Percentiles rank a stretch among this genome's conserved stretches.
Conservation (phyloP, 2,329 filamentous ascomycete genomes). For the Metarhizium robertsii region DNA sequence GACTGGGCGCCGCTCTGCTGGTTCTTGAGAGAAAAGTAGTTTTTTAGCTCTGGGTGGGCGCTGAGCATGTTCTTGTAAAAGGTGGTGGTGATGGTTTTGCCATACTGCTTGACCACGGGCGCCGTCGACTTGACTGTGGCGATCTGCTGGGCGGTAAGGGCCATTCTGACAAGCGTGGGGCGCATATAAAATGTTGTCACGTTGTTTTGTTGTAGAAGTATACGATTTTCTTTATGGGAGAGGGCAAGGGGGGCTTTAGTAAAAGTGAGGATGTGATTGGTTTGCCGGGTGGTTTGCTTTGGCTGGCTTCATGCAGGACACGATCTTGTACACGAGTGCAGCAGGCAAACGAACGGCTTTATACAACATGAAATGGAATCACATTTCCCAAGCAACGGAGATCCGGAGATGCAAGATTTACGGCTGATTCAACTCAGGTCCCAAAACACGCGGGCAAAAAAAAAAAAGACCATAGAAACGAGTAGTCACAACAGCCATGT, state of each 20-base stretch:
- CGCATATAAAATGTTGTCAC: neutral
- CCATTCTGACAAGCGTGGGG: constrained; percentile 20
- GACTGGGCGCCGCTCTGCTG: constrained; percentile 61
- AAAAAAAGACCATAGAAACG: neutral
- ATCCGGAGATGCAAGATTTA: constrained; percentile 1
- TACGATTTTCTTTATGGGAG: neutral
- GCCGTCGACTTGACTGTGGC: constrained; percentile 68
- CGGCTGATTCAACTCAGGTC: no score
- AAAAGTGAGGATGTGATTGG: neutral
- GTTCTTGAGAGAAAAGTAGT: constrained; percentile 62
- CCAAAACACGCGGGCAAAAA: neutral
- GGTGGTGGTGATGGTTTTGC: constrained; percentile 56
- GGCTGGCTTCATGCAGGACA: no score
- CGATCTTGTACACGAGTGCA: no score
- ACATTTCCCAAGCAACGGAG: neutral
- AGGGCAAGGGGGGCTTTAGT: neutral
- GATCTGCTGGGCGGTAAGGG: constrained; percentile 55
- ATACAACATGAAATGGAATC: neutral
- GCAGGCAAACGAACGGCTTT: neutral
- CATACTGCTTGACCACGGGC: constrained; percentile 61
- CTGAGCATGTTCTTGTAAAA: constrained; percentile 64
- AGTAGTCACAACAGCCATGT: neutral
- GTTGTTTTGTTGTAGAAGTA: no score
- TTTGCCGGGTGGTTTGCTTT: neutral
- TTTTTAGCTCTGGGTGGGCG: constrained; percentile 55